Conservation (phyloP, 352 stramenopile genomes). For the Peronospora belbahrii region DNA sequence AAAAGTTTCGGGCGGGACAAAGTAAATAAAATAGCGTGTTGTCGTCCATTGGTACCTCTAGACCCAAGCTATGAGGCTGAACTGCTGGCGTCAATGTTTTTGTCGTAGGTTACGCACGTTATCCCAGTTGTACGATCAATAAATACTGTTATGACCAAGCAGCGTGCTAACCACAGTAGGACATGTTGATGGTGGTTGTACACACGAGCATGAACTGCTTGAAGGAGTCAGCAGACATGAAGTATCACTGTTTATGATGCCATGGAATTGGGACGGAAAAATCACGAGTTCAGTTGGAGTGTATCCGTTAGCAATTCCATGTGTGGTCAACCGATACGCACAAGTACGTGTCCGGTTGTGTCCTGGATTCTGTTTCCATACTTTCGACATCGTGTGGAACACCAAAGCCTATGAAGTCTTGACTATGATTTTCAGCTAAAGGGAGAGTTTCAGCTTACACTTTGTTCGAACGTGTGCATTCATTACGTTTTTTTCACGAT, state of each 20-base stretch:
- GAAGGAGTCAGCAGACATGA: constrained; percentile 3
- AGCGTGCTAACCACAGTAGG: background rate
- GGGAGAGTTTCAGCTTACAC: background rate
- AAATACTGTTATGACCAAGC: background rate
- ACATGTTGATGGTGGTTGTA: background rate
- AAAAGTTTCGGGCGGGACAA: constrained; percentile 18
- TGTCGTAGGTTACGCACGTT: background rate
- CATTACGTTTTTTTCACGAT: constrained; percentile 15
- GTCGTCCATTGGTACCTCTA: constrained; percentile 16
- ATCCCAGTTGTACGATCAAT: background rate
- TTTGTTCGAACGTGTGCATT: background rate
- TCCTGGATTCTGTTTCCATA: constrained; percentile 12
- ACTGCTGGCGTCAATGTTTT: background rate
- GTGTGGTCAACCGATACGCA: constrained; percentile 10
- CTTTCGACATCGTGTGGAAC: constrained; percentile 14
- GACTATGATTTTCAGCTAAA: background rate
- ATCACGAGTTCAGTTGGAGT: background rate
- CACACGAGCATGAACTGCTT: background rate
- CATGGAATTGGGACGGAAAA: background rate
- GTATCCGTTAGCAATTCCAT: constrained; percentile 13
- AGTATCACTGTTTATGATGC: background rate
- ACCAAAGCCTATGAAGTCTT: background rate
- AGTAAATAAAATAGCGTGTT: constrained; percentile 28
- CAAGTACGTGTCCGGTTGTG: constrained; percentile 1
- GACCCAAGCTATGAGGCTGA: background rate